Base-by-base conservation (phyloP, 2,329 filamentous ascomycete species). In the Hymenoscyphus albidus region DNA sequence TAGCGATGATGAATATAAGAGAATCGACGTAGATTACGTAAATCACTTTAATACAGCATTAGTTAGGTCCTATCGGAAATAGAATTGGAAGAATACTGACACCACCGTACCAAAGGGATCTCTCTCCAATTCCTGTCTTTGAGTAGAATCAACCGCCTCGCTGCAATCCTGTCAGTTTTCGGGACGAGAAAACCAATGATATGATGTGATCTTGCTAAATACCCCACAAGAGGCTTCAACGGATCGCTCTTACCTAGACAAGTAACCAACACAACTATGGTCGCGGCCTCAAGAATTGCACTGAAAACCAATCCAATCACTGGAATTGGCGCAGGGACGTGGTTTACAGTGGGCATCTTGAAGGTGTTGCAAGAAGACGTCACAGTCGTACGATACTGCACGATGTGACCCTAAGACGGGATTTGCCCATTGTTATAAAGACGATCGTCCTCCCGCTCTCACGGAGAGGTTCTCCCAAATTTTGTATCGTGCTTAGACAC, bases 21-120 rank as follows among this genome's bases (percentile, higher is more conserved):
- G 85, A 88, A 68, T 88, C 85, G 66, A 78, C 42, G 68, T 88
- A 88, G 35, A 88, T 84, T 3, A 79, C 78, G 42, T 88, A 61
- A 22, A 68, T 66, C 2, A 71, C 69, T 71, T 54, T 39, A 13
- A 14, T 59, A 10, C 31, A 32, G 18, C 2, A 55, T 64, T 48
- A 69, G 59, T 58, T 9, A 39, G 62, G 2, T 32, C 13, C 44
- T 40, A 27, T 27, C 51, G 13, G 7, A 38, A 14, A 5, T 7
- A 39, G 38, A 18, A 13, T 9, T 14, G 39, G 27, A 55, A 3
- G 16, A 14, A 62, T 40, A 67, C 67, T 32, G 60, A 68, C 69
- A 60, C 66, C 68, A 70, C 65, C 65, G 65, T 31, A 68, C 68
- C 54, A 70, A 31, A 5, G 68, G 64, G 12, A 70, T 42, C 7